Conservation (phyloP, 2,329 filamentous ascomycete species). For the Aspergillus vadensis region DNA sequence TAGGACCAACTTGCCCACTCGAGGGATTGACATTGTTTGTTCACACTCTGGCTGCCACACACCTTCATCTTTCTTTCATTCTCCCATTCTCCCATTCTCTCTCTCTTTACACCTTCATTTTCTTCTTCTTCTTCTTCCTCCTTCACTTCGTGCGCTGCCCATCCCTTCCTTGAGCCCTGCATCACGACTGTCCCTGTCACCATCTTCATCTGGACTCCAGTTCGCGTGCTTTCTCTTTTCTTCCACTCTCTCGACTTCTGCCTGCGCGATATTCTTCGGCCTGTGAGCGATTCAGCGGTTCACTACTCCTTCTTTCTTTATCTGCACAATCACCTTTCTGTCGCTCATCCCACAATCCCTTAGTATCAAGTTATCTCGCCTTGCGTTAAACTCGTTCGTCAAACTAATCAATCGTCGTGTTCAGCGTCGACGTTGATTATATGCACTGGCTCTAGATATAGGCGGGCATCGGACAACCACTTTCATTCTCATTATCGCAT, state of each 20-base stretch:
- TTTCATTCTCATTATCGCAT: conserved; percentile 11
- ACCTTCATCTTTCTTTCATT: not conserved
- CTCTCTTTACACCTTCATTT: conserved; percentile 3
- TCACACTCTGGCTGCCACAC: not conserved
- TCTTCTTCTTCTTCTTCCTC: conserved; percentile 8
- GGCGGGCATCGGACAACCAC: conserved; percentile 1
- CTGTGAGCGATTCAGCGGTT: not conserved
- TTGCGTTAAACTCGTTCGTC: too few relatives aligned
- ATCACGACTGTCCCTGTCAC: not conserved
- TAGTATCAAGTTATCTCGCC: too few relatives aligned
- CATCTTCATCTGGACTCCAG: not conserved
- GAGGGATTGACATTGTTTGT: not conserved
- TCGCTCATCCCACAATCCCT: not conserved
- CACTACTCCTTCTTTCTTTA: not conserved
- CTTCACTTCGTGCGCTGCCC: conserved; percentile 6
- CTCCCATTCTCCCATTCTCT: conserved; percentile 1
- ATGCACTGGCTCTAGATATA: not conserved
- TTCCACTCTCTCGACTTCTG: not conserved
- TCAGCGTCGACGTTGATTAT: not conserved
- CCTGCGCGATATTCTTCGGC: not conserved
- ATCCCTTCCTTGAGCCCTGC: conserved; percentile 3
- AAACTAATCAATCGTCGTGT: too few relatives aligned
- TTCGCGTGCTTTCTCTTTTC: conserved; percentile 1
- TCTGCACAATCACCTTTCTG: not conserved
- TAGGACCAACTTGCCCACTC: not conserved